These are phyloP conservation scores for Dactylellina sp. DNA, from an alignment of 2,329 filamentous ascomycete species.

Conservation along the genomic window DNA sequence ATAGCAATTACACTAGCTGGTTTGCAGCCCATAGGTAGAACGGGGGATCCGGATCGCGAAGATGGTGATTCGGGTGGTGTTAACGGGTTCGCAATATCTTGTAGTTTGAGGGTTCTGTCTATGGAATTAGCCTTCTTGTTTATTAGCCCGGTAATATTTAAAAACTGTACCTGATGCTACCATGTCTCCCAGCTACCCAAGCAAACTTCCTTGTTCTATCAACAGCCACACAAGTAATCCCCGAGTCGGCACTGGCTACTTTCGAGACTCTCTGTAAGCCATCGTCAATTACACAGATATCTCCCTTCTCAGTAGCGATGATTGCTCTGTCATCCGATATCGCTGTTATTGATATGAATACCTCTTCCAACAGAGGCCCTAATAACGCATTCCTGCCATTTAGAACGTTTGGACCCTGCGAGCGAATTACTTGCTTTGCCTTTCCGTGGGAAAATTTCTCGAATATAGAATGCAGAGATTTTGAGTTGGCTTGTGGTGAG, in stretches of 20 bases:
- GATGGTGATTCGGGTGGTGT: slow-evolving; percentile 61
- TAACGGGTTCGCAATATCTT: slow-evolving; percentile 60
- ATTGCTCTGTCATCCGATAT: slow-evolving; percentile 81
- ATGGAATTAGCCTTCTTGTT: slow-evolving; percentile 6
- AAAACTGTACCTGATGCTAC: slow-evolving; percentile 63
- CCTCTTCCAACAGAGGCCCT: slow-evolving; percentile 82
- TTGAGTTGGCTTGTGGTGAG: slow-evolving; percentile 48
- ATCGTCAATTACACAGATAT: slow-evolving; percentile 90
- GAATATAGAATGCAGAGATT: slow-evolving; percentile 55
- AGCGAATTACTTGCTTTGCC: slow-evolving; percentile 62
- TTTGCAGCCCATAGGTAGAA: slow-evolving; percentile 59
- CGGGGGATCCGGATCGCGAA: slow-evolving; percentile 60
- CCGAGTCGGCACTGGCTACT: slow-evolving; percentile 65
- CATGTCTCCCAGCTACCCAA: slow-evolving; percentile 63
- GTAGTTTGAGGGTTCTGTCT: slow-evolving; percentile 59
- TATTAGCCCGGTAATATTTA: background rate
- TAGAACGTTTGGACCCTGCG: slow-evolving; percentile 74
- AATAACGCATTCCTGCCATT: slow-evolving; percentile 88
- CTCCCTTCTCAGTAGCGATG: slow-evolving; percentile 86
- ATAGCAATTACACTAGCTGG: slow-evolving; percentile 69
- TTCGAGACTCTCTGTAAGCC: slow-evolving; percentile 70
- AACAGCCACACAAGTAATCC: slow-evolving; percentile 64
- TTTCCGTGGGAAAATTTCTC: slow-evolving; percentile 62
- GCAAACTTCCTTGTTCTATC: slow-evolving; percentile 62
- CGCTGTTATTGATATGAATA: slow-evolving; percentile 80